These are phyloP conservation scores for Incumbomyces lentus DNA, from an alignment of 2,329 filamentous ascomycete genomes.

Conservation along the genomic window DNA sequence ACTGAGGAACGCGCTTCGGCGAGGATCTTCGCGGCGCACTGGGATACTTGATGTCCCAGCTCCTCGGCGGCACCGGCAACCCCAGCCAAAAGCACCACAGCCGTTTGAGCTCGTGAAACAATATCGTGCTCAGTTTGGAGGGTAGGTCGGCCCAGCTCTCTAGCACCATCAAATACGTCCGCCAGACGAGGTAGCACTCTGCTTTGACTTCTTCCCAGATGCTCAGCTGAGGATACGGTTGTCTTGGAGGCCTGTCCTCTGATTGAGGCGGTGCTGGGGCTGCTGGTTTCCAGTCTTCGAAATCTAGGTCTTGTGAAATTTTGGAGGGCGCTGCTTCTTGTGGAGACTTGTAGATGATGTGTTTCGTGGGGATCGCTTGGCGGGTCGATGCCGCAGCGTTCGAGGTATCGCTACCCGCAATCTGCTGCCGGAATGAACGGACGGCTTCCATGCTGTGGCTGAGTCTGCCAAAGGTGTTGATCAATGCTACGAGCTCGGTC, in stretches of 20 bases:
- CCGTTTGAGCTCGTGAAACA: conserved; percentile 43
- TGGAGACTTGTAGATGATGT: not conserved
- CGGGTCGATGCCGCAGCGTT: conserved; percentile 1
- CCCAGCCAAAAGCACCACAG: conserved; percentile 55
- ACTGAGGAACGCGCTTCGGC: too few relatives aligned
- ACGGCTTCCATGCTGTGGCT: conserved; percentile 70
- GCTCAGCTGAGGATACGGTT: conserved; percentile 27
- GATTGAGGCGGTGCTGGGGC: conserved; percentile 18
- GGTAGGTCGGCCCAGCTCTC: conserved; percentile 62
- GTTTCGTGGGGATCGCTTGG: conserved; percentile 3
- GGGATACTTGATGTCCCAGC: conserved; percentile 45
- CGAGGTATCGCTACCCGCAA: not conserved
- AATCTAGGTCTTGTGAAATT: conserved; percentile 1
- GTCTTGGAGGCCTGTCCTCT: not conserved
- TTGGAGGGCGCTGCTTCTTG: not conserved
- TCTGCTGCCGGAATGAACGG: conserved; percentile 50
- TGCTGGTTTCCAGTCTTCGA: conserved; percentile 10
- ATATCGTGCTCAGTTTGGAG: conserved; percentile 50
- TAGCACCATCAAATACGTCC: conserved; percentile 56
- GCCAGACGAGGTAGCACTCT: conserved; percentile 55
- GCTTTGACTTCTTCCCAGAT: conserved; percentile 49
- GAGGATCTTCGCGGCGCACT: conserved; percentile 23
- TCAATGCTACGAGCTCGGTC: conserved; percentile 84
- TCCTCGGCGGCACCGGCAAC: conserved; percentile 46
- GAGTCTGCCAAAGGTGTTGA: conserved; percentile 87